Evolutionary conservation across 352 stramenopile genomes (phyloP).

Genomic region (Phytophthora idaei): DNA sequence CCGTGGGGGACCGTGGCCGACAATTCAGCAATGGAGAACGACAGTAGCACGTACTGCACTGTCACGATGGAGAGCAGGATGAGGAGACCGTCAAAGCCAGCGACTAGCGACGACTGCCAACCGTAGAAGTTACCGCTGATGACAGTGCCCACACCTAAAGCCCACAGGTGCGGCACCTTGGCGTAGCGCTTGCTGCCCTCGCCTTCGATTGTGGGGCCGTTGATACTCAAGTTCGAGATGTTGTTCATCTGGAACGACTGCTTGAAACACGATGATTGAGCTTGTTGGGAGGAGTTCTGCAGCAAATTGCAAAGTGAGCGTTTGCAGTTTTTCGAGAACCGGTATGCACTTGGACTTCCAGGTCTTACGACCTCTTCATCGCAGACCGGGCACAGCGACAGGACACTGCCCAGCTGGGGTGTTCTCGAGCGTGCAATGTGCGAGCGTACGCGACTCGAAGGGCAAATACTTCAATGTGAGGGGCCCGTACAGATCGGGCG

Average conservation of each 20-base stretch:
- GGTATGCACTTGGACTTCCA: conserved; percentile 7
- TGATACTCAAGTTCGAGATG: conserved; percentile 27
- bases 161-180: conserved; percentile 64
- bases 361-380: conserved; percentile 13
- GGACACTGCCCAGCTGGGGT: conserved; percentile 9
- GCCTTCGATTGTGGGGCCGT: conserved; percentile 21
- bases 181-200: conserved; percentile 46
- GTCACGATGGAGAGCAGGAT: conserved; percentile 61
- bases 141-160: conserved; percentile 61
- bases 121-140: conserved; percentile 71
- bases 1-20: conserved; percentile 56
- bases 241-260: conserved; percentile 18
- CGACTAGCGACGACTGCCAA: conserved; percentile 57
- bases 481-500: background rate
- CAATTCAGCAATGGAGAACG: conserved; percentile 69
- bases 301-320: conserved; percentile 29
- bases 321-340: conserved; percentile 7
- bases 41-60: conserved; percentile 65
- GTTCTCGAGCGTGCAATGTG: conserved; percentile 21
- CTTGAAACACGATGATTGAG: background rate
- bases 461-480: conserved; percentile 11
- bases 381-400: conserved; percentile 8
- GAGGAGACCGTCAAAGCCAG: conserved; percentile 61
- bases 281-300: conserved; percentile 5
- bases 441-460: conserved; percentile 26